phyloP scores from a whole-genome alignment of 352 stramenopile species.

The Pythium monospermum region DNA sequence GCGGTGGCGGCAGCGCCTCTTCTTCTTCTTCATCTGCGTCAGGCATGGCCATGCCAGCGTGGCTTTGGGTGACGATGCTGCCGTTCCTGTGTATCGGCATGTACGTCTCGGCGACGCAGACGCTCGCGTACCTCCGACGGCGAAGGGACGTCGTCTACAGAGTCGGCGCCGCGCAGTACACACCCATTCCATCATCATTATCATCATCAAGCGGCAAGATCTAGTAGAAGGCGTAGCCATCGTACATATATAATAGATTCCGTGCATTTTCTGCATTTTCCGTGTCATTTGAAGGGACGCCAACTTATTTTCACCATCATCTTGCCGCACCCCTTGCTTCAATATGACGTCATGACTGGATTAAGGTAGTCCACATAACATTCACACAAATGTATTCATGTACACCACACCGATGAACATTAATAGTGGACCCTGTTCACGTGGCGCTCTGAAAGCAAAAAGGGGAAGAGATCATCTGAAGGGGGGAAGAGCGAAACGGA shows the following conservation, averaged over 20 bases:
- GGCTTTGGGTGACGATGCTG: slow-evolving; percentile 45
- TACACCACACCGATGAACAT: neutral
- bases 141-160: slow-evolving; percentile 51
- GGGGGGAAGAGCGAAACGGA: slow-evolving; percentile 1
- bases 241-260: no score
- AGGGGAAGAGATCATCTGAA: neutral
- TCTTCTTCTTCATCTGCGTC: slow-evolving; percentile 10
- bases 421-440: neutral
- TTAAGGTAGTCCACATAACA: neutral
- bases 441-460: neutral
- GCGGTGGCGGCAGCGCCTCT: slow-evolving; percentile 15
- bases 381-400: neutral
- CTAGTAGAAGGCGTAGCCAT: no score
- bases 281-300: no score
- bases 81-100: slow-evolving; percentile 63
- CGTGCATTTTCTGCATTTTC: no score
- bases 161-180: slow-evolving; percentile 67
- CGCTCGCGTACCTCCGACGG: slow-evolving; percentile 40
- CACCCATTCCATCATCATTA: slow-evolving; percentile 39
- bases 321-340: no score
- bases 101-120: slow-evolving; percentile 39
- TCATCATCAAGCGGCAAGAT: slow-evolving; percentile 3
- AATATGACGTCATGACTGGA: neutral
- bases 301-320: no score
- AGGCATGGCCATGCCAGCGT: slow-evolving; percentile 28